Evolutionary conservation across 768 basidiomycete species (phyloP).

Genomic region (Tricholoma matsutake): DNA sequence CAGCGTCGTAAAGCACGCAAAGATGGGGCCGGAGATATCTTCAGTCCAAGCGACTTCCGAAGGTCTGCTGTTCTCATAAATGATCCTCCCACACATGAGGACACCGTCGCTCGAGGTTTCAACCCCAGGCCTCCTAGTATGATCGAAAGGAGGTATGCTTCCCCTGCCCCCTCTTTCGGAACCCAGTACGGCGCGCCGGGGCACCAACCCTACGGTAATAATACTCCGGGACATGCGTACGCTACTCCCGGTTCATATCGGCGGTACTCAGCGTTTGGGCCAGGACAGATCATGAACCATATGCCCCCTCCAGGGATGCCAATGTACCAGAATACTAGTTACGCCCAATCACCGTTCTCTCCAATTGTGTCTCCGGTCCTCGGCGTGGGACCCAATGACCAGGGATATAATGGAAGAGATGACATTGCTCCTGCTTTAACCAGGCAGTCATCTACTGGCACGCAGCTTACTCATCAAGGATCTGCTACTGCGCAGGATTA

Average conservation of each 20-base stretch:
- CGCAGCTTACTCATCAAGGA: conserved; percentile 7
- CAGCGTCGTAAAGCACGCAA: conserved; percentile 42
- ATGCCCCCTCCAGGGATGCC: conserved; percentile 32
- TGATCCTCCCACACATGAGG: conserved; percentile 46
- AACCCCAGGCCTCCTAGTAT: conserved; percentile 57
- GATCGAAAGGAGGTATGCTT: conserved; percentile 22
- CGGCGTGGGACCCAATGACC: conserved; percentile 9
- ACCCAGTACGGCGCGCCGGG: conserved; percentile 29
- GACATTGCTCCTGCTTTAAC: conserved; percentile 15
- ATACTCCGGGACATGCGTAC: conserved; percentile 13
- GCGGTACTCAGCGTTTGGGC: conserved; percentile 30
- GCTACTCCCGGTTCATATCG: conserved; percentile 14
- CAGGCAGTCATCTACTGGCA: conserved; percentile 19
- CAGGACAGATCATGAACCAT: conserved; percentile 33
- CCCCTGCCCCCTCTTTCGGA: conserved; percentile 32
- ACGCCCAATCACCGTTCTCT: conserved; percentile 35
- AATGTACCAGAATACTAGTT: conserved; percentile 33
- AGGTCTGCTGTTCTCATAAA: conserved; percentile 61
- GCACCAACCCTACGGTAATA: conserved; percentile 13
- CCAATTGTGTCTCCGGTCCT: conserved; percentile 32
- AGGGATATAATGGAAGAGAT: conserved; percentile 14
- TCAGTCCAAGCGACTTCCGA: conserved; percentile 57
- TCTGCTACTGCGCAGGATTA: conserved; percentile 9
- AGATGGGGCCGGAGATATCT: conserved; percentile 36
- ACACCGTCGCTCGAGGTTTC: conserved; percentile 37